A percentile compares a stretch with the other conserved stretches of the same genome.
These are phyloP conservation scores for Zopfia rhizophila DNA, from an alignment of 2,329 filamentous ascomycete species.

Conservation along the genomic window DNA sequence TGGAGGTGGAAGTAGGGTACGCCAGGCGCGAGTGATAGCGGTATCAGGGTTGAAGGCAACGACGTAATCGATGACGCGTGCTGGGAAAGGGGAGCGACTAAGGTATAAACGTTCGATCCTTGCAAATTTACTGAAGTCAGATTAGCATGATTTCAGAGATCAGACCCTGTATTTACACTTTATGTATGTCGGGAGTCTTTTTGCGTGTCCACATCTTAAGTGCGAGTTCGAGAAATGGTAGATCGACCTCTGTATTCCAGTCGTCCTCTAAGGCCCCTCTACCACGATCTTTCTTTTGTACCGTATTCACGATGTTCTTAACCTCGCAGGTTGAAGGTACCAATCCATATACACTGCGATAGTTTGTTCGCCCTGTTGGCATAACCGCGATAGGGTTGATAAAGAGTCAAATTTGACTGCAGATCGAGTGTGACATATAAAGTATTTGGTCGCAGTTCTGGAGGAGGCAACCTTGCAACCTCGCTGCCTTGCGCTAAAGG, in stretches of 20 bases:
- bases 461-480: no score
- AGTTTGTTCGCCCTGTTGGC: no score
- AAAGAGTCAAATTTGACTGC: no score
- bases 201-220: slow-evolving; percentile 25
- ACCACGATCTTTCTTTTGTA: slow-evolving; percentile 25
- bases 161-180: slow-evolving; percentile 33
- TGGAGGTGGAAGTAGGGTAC: slow-evolving; percentile 21
- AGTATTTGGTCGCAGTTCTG: no score
- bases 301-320: slow-evolving; percentile 28
- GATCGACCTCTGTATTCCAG: slow-evolving; percentile 34
- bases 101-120: slow-evolving; percentile 32
- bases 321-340: no score
- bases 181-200: slow-evolving; percentile 24
- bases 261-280: slow-evolving; percentile 31
- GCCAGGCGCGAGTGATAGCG: slow-evolving; percentile 26
- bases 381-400: no score
- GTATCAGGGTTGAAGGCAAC: slow-evolving; percentile 30
- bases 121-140: slow-evolving; percentile 27
- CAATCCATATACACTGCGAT: no score
- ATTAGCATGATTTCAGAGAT: slow-evolving; percentile 20
- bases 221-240: slow-evolving; percentile 33
- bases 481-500: no score
- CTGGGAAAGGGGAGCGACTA: slow-evolving; percentile 25
- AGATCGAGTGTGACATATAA: no score
- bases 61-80: slow-evolving; percentile 36